Evolutionary conservation across 768 basidiomycete genomes (phyloP), one percentile per base, ranked within the genome.

Genomic region (Amanita brunnescens): DNA sequence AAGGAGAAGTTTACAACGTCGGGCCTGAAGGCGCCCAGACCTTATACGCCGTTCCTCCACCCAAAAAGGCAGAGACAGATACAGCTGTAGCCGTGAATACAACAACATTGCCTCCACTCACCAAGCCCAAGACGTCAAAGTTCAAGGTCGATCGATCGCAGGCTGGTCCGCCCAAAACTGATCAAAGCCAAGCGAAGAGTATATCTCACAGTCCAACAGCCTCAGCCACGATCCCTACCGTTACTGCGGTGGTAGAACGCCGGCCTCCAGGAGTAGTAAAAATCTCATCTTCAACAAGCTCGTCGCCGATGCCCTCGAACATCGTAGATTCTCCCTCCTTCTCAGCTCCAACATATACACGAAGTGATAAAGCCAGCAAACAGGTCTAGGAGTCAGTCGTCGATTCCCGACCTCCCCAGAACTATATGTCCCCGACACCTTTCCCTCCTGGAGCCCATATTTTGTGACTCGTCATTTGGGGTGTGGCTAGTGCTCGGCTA

Each of bases 1-100:
- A 71, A 55, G 78, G 78, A 20, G 68, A 73, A 48, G 61, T 81
- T 13, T 74, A 76, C 48, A 83, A 83, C 57, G 58, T 72, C 20
- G 81, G 81, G 18, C 75, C 77, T 5, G 64, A 74, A 54, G 69
- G 70, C 10, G 58, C 68, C 23, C 59, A 65, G 26, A 23, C 16
- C 53, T 39, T 70, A 7, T 62, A 67, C 43, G 51, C 61, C 6
- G 51, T 62, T 5, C 62, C 60, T 16, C 59, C 23, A 62, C 41
- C 45, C 18, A 26, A 47, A 45, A 35, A 24, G 32, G 41, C 35
- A 44, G 24, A 26, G n/a, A 32, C 49, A 14, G 37, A 38, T 21
- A 45, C 51, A 5, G 43, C 29, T n/a, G 21, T 33, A 34, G 43
- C 34, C 30, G 32, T 46, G 37, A 21, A 52, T 35, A 24, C 33